Conservation (phyloP, 2,329 filamentous ascomycete genomes). For the Hymenoscyphus fraxineus region DNA sequence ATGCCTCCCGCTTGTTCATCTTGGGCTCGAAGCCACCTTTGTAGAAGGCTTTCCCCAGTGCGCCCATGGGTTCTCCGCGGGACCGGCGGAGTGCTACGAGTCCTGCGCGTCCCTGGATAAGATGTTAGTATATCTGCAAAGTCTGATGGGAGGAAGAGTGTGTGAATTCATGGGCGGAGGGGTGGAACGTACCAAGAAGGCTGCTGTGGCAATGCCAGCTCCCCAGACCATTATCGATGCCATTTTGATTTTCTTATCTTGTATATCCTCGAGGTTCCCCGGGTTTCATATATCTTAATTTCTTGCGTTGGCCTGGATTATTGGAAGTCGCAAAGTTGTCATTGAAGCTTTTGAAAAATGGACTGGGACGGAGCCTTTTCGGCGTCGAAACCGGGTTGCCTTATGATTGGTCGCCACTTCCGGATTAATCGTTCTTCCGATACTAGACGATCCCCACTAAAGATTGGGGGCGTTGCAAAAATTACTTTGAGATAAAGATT, state of each 20-base stretch:
- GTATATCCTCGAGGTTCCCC: not conserved
- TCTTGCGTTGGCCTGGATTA: not conserved
- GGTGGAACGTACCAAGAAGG: conserved; percentile 53
- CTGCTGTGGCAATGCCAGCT: conserved; percentile 59
- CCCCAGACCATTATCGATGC: conserved; percentile 56
- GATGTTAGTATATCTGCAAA: conserved; percentile 17
- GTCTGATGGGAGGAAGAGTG: not conserved
- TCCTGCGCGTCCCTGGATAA: conserved; percentile 76
- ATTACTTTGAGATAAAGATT: conserved; percentile 4
- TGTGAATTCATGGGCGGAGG: not conserved
- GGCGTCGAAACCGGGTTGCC: not conserved
- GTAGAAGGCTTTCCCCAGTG: conserved; percentile 88
- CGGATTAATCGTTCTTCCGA: not conserved
- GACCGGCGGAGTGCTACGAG: conserved; percentile 84
- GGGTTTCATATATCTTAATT: not conserved
- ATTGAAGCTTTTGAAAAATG: not conserved
- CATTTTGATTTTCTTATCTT: conserved; percentile 41
- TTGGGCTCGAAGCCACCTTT: conserved; percentile 96
- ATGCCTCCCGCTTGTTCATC: conserved; percentile 90
- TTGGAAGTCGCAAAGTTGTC: not conserved
- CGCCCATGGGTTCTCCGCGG: conserved; percentile 66
- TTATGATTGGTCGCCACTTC: not conserved
- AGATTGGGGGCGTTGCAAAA: conserved; percentile 11
- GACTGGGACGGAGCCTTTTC: not conserved
- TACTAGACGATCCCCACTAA: not conserved